Evolutionary conservation across 805 yeast species (phyloP).

Genomic region (Scheffersomyces stipitis): DNA sequence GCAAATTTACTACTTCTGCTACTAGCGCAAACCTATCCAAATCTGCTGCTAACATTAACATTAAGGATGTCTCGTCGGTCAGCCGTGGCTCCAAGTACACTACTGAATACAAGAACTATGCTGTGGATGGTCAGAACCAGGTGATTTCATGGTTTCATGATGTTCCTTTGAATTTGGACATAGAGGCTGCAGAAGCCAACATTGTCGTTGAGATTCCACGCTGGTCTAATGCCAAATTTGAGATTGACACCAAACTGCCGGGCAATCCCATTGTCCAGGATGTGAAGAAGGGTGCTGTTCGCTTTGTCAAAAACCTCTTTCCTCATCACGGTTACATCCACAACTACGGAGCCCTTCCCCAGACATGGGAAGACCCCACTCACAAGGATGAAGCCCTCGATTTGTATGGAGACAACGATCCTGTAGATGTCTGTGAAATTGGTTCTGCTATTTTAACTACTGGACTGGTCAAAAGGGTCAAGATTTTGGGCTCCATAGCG

Average conservation of each 20-base stretch:
- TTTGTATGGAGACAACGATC: constrained; percentile 85
- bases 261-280: constrained; percentile 85
- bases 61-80: neutral
- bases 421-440: constrained; percentile 91
- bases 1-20: constrained; percentile 7
- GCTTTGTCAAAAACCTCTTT: constrained; percentile 77
- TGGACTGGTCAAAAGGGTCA: constrained; percentile 83
- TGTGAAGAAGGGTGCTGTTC: constrained; percentile 66
- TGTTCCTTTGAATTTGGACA: constrained; percentile 54
- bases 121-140: constrained; percentile 34
- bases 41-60: neutral
- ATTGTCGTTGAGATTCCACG: constrained; percentile 52
- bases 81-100: constrained; percentile 35
- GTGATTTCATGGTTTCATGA: constrained; percentile 72
- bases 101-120: constrained; percentile 43
- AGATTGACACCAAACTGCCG: constrained; percentile 55
- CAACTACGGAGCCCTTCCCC: constrained; percentile 87
- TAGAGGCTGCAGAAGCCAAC: constrained; percentile 38
- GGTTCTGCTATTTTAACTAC: constrained; percentile 66
- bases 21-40: neutral
- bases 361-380: constrained; percentile 97
- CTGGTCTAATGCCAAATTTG: constrained; percentile 84
- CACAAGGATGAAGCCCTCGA: constrained; percentile 46
- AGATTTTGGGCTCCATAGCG: constrained; percentile 92
- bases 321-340: constrained; percentile 85